These are phyloP conservation scores for Vicia villosa DNA, from an alignment of 306 rosid genomes.

Conservation along the genomic window DNA sequence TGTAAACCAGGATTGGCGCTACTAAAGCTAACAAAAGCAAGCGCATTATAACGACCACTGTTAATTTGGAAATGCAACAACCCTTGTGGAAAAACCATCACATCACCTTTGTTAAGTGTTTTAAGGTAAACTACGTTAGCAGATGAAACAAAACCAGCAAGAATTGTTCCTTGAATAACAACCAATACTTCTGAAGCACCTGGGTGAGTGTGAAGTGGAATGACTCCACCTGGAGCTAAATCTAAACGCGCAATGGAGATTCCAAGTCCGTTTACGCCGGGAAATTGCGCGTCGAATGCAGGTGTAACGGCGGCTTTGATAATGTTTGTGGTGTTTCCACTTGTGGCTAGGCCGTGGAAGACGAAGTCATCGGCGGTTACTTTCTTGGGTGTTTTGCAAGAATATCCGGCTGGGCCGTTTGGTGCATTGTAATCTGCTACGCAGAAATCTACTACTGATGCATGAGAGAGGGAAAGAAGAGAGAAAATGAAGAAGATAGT, in stretches of 20 bases:
- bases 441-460: slow-evolving; percentile 77
- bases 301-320: slow-evolving; percentile 70
- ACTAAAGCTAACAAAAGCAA: slow-evolving; percentile 57
- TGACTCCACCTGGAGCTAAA: slow-evolving; percentile 58
- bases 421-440: slow-evolving; percentile 66
- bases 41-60: slow-evolving; percentile 23
- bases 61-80: slow-evolving; percentile 76
- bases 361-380: slow-evolving; percentile 65
- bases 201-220: slow-evolving; percentile 86
- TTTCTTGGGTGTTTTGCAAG: slow-evolving; percentile 58
- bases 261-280: slow-evolving; percentile 78
- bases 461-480: slow-evolving; percentile 49
- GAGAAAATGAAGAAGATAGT: slow-evolving; percentile 45
- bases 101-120: slow-evolving; percentile 64
- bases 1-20: slow-evolving; percentile 81
- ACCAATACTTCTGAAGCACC: slow-evolving; percentile 59
- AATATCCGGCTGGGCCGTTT: slow-evolving; percentile 64
- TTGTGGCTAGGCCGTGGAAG: slow-evolving; percentile 49
- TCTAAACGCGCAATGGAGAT: slow-evolving; percentile 66
- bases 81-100: slow-evolving; percentile 83
- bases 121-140: slow-evolving; percentile 60
- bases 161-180: slow-evolving; percentile 52
- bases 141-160: slow-evolving; percentile 68
- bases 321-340: slow-evolving; percentile 77
- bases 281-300: slow-evolving; percentile 65